These are phyloP conservation scores for Henckelia pumila DNA, from an alignment of 257 asterid species.

Conservation along the genomic window DNA sequence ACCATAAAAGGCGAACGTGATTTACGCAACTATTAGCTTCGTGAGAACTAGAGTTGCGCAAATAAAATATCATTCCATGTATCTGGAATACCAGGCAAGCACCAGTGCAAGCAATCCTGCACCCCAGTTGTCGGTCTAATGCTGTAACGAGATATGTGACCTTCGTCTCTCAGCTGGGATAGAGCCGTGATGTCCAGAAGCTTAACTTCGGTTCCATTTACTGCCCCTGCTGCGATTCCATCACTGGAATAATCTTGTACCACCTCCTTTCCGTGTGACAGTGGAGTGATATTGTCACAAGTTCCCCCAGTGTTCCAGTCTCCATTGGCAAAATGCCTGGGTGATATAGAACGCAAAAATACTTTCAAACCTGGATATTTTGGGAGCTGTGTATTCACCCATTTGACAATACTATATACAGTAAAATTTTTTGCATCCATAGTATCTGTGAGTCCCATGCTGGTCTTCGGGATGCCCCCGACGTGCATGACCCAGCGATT, in stretches of 20 bases:
- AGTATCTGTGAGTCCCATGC: slow-evolving; percentile 45
- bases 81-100: slow-evolving; percentile 93
- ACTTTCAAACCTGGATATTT: slow-evolving; percentile 65
- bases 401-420: slow-evolving; percentile 54
- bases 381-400: slow-evolving; percentile 78
- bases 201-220: slow-evolving; percentile 58
- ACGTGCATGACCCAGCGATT: slow-evolving; percentile 85
- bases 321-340: slow-evolving; percentile 89
- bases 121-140: slow-evolving; percentile 67
- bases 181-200: slow-evolving; percentile 68
- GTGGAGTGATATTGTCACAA: slow-evolving; percentile 77
- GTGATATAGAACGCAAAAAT: slow-evolving; percentile 70
- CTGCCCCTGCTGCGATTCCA: slow-evolving; percentile 68
- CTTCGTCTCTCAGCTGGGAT: slow-evolving; percentile 88
- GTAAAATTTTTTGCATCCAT: slow-evolving; percentile 69
- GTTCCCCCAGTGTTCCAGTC: slow-evolving; percentile 97
- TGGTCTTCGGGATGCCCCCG: slow-evolving; percentile 60
- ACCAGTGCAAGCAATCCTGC: slow-evolving; percentile 98
- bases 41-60: slow-evolving; percentile 44
- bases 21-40: too few species aligned
- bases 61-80: slow-evolving; percentile 85
- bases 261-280: slow-evolving; percentile 65
- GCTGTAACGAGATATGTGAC: slow-evolving; percentile 86
- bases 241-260: slow-evolving; percentile 63
- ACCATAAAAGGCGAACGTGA: background rate